Evolutionary conservation across 345 rosid genomes (phyloP).

Genomic region (Hibiscus mutabilis): DNA sequence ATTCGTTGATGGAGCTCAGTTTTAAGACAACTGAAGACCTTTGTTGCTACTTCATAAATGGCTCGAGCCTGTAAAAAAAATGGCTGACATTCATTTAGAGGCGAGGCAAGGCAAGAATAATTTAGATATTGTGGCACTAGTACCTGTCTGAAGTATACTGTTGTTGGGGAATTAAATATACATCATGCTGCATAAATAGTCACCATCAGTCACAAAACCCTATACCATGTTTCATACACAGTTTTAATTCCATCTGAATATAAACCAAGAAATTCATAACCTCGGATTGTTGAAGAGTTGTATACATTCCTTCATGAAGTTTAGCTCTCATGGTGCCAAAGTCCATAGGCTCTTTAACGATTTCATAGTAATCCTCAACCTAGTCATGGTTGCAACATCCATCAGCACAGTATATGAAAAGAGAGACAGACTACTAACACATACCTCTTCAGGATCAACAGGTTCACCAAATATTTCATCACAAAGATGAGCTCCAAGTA

Average conservation of each 20-base stretch:
- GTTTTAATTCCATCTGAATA: background rate
- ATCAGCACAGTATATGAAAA: constrained; percentile 8
- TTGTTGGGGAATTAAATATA: constrained; percentile 42
- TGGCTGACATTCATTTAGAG: constrained; percentile 7
- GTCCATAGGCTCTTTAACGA: constrained; percentile 67
- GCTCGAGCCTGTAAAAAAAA: constrained; percentile 46
- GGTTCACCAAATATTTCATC: constrained; percentile 60
- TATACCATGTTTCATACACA: background rate
- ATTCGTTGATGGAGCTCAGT: constrained; percentile 22
- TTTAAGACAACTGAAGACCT: constrained; percentile 45
- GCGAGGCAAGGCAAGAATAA: background rate
- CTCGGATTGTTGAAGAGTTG: constrained; percentile 54
- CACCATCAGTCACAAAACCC: constrained; percentile 5
- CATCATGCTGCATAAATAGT: constrained; percentile 41
- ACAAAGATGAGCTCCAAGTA: background rate
- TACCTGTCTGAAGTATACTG: constrained; percentile 60
- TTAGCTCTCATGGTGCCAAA: constrained; percentile 82
- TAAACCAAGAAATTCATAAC: constrained; percentile 12
- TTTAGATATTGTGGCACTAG: background rate
- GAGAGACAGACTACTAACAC: background rate
- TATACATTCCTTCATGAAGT: constrained; percentile 77
- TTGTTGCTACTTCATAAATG: constrained; percentile 47
- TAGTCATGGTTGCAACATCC: constrained; percentile 15
- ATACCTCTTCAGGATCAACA: constrained; percentile 51
- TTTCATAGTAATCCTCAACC: constrained; percentile 57